Conservation (phyloP, 129 eudicot genomes). For the Saussurea involucrata region DNA sequence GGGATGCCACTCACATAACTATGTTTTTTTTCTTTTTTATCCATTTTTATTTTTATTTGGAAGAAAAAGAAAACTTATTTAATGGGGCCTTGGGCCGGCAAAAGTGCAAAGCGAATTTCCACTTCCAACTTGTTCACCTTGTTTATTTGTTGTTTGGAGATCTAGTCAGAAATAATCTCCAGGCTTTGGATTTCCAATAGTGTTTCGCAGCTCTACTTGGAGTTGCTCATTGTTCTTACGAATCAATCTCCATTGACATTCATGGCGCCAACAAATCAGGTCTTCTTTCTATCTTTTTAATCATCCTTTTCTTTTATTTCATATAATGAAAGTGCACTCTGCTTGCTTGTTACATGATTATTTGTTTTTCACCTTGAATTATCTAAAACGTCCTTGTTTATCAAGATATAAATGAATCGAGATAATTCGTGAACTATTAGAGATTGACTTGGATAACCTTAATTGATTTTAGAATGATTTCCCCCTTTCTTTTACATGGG, state of each 20-base stretch:
- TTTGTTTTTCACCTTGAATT: not conserved
- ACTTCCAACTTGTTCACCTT: no score
- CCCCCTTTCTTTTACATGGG: not conserved
- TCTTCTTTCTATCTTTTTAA: not conserved
- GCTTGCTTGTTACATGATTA: slow-evolving; percentile 4
- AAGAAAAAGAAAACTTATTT: no score
- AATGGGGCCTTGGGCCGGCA: no score
- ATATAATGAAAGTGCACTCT: not conserved
- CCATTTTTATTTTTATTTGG: no score
- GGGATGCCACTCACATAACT: no score
- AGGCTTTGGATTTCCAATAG: not conserved
- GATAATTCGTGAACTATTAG: no score
- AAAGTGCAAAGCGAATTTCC: no score
- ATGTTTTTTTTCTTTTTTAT: no score
- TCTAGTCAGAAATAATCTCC: no score
- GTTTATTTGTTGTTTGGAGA: no score
- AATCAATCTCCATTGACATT: slow-evolving; percentile 6
- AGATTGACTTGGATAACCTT: not conserved
- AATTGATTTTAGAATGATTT: not conserved
- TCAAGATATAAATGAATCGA: not conserved
- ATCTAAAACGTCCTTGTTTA: not conserved
- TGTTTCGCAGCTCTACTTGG: slow-evolving; percentile 1
- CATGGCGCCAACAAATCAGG: slow-evolving; percentile 39
- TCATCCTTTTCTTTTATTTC: not conserved
- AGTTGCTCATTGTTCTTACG: not conserved